These are phyloP conservation scores for Begonia loranthoides DNA, from an alignment of 306 rosid genomes.

Conservation along the genomic window DNA sequence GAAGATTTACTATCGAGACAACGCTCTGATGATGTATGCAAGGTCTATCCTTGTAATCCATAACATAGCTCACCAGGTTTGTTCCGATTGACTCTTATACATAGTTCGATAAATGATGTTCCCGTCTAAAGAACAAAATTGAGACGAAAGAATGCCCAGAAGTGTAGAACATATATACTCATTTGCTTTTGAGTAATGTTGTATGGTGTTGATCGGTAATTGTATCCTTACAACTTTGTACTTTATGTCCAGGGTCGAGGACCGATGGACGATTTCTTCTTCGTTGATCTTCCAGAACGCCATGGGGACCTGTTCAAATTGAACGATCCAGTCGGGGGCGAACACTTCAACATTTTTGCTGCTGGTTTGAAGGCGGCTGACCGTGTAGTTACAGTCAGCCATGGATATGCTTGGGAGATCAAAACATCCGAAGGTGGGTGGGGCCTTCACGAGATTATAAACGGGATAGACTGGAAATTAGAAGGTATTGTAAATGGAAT, in stretches of 20 bases:
- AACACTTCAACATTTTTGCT: conserved; percentile 88
- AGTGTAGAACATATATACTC: too few species aligned
- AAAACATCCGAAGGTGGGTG: conserved; percentile 86
- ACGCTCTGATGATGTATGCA: conserved; percentile 65
- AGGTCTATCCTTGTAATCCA: conserved; percentile 90
- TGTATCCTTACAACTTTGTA: not conserved
- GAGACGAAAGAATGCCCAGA: too few species aligned
- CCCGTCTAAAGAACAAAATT: too few species aligned
- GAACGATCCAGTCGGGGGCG: conserved; percentile 85
- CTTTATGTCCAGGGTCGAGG: conserved; percentile 68
- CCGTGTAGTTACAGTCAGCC: conserved; percentile 87
- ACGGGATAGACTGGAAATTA: conserved; percentile 78
- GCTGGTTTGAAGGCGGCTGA: conserved; percentile 87
- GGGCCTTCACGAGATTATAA: conserved; percentile 79
- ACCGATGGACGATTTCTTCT: conserved; percentile 51
- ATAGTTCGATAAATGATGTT: too few species aligned
- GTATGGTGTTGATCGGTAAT: too few species aligned
- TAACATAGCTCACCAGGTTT: conserved; percentile 97
- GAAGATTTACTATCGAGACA: conserved; percentile 76
- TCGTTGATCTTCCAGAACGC: conserved; percentile 53
- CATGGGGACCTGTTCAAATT: conserved; percentile 58
- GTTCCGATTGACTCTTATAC: not conserved
- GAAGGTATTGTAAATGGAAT: conserved; percentile 89
- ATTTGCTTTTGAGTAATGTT: too few species aligned
- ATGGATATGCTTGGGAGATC: conserved; percentile 87